Evolutionary conservation across 495 filamentous ascomycete genomes (phyloP).

Genomic region (Eremomyces bilateralis): DNA sequence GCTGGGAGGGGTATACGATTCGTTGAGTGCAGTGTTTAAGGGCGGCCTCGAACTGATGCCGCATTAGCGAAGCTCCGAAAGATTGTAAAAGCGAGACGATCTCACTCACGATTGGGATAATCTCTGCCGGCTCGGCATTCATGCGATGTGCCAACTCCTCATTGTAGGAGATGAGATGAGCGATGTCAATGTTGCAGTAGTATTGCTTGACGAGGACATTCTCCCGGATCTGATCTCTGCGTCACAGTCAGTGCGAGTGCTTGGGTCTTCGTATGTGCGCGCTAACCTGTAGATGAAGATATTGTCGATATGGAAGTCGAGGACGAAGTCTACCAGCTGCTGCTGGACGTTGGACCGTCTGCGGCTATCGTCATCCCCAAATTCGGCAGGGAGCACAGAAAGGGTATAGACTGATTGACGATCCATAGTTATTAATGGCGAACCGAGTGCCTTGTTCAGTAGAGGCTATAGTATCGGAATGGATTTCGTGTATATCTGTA

Average conservation of each 20-base stretch:
- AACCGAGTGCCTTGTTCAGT: too few relatives aligned
- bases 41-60: constrained; percentile 63
- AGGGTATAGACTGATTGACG: constrained; percentile 65
- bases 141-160: constrained; percentile 88
- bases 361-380: constrained; percentile 33
- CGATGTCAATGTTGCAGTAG: constrained; percentile 92
- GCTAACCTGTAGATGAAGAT: constrained; percentile 81
- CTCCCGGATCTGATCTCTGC: constrained; percentile 83
- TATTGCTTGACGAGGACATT: constrained; percentile 91
- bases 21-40: constrained; percentile 76
- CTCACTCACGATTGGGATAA: constrained; percentile 62
- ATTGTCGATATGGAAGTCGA: constrained; percentile 90
- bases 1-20: constrained; percentile 65
- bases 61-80: background rate
- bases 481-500: too few relatives aligned
- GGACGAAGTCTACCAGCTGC: constrained; percentile 52
- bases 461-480: too few relatives aligned
- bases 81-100: background rate
- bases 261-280: background rate
- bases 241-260: constrained; percentile 3
- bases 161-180: constrained; percentile 88
- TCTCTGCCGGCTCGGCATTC: constrained; percentile 73
- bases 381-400: constrained; percentile 50
- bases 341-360: constrained; percentile 32
- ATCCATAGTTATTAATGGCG: constrained; percentile 77